Evolutionary conservation across 768 basidiomycete species (phyloP), one percentile per base, ranked within the genome.

Genomic region (Russula sp.): DNA sequence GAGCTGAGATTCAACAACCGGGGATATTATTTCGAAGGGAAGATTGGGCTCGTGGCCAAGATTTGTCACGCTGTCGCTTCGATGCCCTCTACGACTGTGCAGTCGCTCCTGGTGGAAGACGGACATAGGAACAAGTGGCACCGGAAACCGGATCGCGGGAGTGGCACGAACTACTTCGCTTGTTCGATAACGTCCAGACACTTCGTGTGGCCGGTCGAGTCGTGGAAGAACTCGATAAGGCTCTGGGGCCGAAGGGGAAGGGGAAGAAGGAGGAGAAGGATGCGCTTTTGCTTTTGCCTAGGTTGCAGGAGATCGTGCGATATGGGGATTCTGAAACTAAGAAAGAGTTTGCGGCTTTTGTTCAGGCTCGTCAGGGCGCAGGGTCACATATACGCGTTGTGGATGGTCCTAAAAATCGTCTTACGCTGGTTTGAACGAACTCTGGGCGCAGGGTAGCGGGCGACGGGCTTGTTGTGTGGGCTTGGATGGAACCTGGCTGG

Each of bases 291-390:
- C 32, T 58, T 22, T n/a, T 58, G 28, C 57, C 57, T 6, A 48
- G 30, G 44, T 34, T 58, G 57, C 11, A 44, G 4, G 44, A 32
- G 57, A 58, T 58, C 57, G 57, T 58, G 44, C 22, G 44, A 32
- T 58, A 48, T 13, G 46, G 46, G 2, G 28, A 5, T 30, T 5
- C 3, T 30, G 28, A 30, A 3, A 7, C 30, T 11, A 7, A 32
- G 2, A 34, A 48, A 0, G n/a, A 48, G 8, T 58, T 58, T n/a
- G n/a, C 22, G 13, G 30, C 30, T 4, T 58, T 48, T 13, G 57
- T 48, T 9, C 14, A 46, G 30, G 42, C 57, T 58, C 57, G 57
- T 32, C 38, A 16, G 38, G 5, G 1, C 18, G 55, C 55, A 9
- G 55, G 55, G 4, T 13, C 3, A 9, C 30, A 14, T 16, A 8